These are phyloP conservation scores for Anthracocystis panici-leucophaei DNA, from an alignment of 1,284 basidiomycete genomes.

Conservation along the genomic window DNA sequence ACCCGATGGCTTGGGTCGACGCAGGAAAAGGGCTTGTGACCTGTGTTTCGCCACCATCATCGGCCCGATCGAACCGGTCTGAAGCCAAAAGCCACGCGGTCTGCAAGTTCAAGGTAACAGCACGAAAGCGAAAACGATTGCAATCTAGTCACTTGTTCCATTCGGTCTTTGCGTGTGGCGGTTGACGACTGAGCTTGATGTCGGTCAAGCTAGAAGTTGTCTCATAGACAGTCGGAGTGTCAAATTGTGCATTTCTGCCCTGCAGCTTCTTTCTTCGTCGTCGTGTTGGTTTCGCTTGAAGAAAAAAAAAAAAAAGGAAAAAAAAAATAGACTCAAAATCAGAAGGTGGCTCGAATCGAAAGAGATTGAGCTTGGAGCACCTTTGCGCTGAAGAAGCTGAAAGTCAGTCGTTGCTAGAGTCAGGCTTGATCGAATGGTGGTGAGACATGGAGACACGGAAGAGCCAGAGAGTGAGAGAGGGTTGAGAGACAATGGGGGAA, in stretches of 20 bases:
- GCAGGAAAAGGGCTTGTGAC: background rate
- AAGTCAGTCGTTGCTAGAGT: background rate
- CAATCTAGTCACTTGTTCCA: background rate
- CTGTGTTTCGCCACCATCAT: too few species aligned
- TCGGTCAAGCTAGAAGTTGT: slow-evolving; percentile 6
- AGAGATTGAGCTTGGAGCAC: background rate
- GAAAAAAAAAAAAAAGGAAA: too few species aligned
- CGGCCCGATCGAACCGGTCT: background rate
- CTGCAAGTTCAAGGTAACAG: background rate
- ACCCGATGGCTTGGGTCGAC: background rate
- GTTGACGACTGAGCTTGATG: background rate
- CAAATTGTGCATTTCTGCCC: slow-evolving; percentile 16
- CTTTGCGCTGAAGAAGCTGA: too few species aligned
- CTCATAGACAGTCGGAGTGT: slow-evolving; percentile 13
- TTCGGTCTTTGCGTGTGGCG: background rate
- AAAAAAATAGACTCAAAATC: background rate
- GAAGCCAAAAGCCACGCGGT: background rate
- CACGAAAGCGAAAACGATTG: background rate
- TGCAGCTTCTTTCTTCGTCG: background rate
- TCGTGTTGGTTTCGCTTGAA: slow-evolving; percentile 6
- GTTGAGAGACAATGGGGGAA: too few species aligned
- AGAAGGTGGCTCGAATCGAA: background rate
- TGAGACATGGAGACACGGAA: too few species aligned
- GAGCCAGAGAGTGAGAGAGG: too few species aligned
- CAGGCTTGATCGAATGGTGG: background rate